phyloP scores from a whole-genome alignment of 345 rosid genomes.

The Kandelia obovata region DNA sequence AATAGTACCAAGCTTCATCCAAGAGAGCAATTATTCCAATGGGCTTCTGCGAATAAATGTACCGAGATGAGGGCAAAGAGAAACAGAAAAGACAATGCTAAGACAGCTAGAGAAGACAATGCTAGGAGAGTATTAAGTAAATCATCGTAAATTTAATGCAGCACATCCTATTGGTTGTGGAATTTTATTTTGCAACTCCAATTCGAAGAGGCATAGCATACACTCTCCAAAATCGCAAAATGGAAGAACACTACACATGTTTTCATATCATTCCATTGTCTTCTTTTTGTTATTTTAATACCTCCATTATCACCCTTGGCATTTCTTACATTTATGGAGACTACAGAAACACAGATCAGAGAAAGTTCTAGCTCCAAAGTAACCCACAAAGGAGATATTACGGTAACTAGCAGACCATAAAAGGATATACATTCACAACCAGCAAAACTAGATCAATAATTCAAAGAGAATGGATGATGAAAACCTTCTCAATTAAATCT shows the following conservation, averaged over 20 bases:
- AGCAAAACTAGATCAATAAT: background rate
- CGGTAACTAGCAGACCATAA: background rate
- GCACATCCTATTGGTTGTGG: background rate
- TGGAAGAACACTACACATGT: background rate
- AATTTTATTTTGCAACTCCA: background rate
- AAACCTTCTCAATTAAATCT: slow-evolving; percentile 97
- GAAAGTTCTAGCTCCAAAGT: background rate
- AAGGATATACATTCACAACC: background rate
- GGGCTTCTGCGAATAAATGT: slow-evolving; percentile 73
- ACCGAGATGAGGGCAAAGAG: slow-evolving; percentile 17
- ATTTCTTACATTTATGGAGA: background rate
- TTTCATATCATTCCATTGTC: background rate
- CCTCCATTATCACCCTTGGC: background rate
- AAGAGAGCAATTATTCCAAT: slow-evolving; percentile 90
- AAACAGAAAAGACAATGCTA: slow-evolving; percentile 1
- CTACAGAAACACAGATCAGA: background rate
- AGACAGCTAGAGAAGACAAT: background rate
- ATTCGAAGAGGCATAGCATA: background rate
- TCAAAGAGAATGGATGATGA: slow-evolving; percentile 14
- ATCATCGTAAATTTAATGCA: background rate
- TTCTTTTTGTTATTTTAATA: background rate
- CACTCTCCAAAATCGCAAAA: background rate
- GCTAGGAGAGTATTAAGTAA: too few relatives aligned
- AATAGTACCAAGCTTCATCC: slow-evolving; percentile 97
- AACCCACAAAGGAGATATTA: too few relatives aligned